A percentile compares a stretch with the other conserved stretches of the same genome.
Conservation (phyloP, 2,329 filamentous ascomycete genomes). For the Escovopsis sp. region DNA sequence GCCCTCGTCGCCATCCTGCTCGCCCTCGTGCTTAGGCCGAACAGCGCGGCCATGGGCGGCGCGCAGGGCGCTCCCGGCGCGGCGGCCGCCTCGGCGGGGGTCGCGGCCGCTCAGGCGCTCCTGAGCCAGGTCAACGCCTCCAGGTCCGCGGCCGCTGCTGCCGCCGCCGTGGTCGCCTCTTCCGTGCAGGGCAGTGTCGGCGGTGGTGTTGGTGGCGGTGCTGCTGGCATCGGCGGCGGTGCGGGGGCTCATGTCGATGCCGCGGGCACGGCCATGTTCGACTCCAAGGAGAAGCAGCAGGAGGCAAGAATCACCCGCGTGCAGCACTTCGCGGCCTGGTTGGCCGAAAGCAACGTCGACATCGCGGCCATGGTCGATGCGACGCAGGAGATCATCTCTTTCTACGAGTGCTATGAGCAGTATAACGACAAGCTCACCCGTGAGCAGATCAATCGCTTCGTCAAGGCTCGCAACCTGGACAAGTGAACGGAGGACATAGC, state of each 20-base stretch:
- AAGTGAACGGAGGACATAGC: constrained; percentile 23
- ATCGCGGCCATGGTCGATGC: constrained; percentile 76
- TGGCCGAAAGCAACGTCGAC: constrained; percentile 74
- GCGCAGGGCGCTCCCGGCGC: constrained; percentile 14
- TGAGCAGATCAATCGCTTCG: constrained; percentile 42
- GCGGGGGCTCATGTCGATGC: no score
- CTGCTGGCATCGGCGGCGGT: no score
- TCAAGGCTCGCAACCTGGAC: constrained; percentile 41
- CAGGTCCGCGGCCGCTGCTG: constrained; percentile 6
- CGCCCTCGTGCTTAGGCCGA: constrained; percentile 64
- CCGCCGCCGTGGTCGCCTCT: constrained; percentile 8
- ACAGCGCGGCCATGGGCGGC: constrained; percentile 15
- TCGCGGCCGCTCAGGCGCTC: constrained; percentile 34
- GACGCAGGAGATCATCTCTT: constrained; percentile 78
- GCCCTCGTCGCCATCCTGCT: constrained; percentile 78
- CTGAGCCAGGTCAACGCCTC: constrained; percentile 30
- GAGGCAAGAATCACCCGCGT: constrained; percentile 49
- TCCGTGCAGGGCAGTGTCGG: no score
- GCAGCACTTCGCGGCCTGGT: constrained; percentile 53
- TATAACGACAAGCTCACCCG: constrained; percentile 44
- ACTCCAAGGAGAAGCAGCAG: constrained; percentile 31
- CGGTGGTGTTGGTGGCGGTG: no score
- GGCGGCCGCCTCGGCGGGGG: constrained; percentile 22
- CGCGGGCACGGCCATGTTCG: constrained; percentile 7
- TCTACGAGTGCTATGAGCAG: constrained; percentile 58